A percentile compares a stretch with the other conserved stretches of the same genome.
Conservation (phyloP, 2,329 filamentous ascomycete species). For the Apiospora marii region DNA sequence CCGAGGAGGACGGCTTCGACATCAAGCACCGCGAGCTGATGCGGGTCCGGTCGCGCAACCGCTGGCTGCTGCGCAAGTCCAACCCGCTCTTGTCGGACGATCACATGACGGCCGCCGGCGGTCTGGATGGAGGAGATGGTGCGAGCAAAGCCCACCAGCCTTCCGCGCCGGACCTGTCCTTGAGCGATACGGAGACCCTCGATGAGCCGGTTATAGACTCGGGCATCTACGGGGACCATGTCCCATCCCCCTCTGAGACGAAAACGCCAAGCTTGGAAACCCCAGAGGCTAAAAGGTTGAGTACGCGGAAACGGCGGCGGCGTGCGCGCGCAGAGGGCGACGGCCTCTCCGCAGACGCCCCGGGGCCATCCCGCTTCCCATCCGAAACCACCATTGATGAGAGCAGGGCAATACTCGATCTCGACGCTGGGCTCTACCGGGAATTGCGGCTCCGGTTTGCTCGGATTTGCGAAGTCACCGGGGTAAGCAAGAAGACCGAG, state of each 20-base stretch:
- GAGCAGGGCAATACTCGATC: conserved; percentile 72
- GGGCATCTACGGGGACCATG: neutral
- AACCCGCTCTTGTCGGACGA: conserved; percentile 49
- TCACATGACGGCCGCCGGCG: neutral
- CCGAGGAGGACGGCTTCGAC: conserved; percentile 73
- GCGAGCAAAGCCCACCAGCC: neutral
- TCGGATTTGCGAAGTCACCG: conserved; percentile 71
- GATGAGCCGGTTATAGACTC: neutral
- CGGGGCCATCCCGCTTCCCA: conserved; percentile 76
- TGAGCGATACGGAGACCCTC: neutral
- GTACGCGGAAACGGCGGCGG: conserved; percentile 70
- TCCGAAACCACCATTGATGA: conserved; percentile 86
- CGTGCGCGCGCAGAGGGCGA: conserved; percentile 69
- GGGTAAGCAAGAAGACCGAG: conserved; percentile 77
- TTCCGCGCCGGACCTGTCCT: neutral
- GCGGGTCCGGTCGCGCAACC: conserved; percentile 72
- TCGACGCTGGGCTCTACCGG: conserved; percentile 71
- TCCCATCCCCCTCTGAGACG: neutral
- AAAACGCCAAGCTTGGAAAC: conserved; percentile 60
- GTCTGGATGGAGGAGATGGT: neutral
- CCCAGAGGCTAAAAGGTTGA: conserved; percentile 69
- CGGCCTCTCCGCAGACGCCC: conserved; percentile 71
- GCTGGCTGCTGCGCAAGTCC: conserved; percentile 70
- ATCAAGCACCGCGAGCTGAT: conserved; percentile 76
- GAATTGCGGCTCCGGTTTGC: conserved; percentile 72